phyloP scores from a whole-genome alignment of 257 asterid genomes.

The Buddleja alternifolia region DNA sequence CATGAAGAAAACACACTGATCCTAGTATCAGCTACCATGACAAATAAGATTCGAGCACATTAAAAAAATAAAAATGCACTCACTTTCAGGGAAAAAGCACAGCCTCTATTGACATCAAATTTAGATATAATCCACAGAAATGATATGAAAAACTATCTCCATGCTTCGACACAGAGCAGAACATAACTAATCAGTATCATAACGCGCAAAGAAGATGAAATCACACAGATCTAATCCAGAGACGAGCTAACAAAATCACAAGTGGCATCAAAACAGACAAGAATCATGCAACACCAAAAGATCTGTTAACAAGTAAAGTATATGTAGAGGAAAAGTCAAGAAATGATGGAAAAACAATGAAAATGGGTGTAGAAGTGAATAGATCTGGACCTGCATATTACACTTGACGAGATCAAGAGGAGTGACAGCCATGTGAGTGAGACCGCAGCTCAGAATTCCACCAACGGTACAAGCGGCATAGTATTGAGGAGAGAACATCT shows the following conservation, averaged over 20 bases:
- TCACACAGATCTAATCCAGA: constrained; percentile 38
- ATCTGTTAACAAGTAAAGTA: background rate
- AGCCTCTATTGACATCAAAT: no score
- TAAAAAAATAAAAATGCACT: no score
- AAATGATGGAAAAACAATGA: background rate
- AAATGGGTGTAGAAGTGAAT: constrained; percentile 12
- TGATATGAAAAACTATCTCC: no score
- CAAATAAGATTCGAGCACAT: no score
- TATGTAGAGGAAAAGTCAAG: constrained; percentile 12
- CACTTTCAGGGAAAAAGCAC: no score
- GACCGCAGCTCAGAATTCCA: constrained; percentile 93
- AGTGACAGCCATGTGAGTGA: constrained; percentile 91
- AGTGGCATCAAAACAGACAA: background rate
- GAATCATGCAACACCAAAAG: background rate
- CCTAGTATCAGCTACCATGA: no score
- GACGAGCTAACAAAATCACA: constrained; percentile 16
- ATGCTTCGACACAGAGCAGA: no score
- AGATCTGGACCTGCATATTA: constrained; percentile 91
- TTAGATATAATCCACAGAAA: no score
- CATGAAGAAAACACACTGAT: no score
- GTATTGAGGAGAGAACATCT: constrained; percentile 76
- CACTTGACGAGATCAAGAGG: constrained; percentile 98
- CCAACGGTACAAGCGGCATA: constrained; percentile 89
- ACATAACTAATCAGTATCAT: no score
- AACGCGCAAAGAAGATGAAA: no score